These are phyloP conservation scores for Phytophthora aleatoria DNA, from an alignment of 352 stramenopile genomes.

Conservation along the genomic window DNA sequence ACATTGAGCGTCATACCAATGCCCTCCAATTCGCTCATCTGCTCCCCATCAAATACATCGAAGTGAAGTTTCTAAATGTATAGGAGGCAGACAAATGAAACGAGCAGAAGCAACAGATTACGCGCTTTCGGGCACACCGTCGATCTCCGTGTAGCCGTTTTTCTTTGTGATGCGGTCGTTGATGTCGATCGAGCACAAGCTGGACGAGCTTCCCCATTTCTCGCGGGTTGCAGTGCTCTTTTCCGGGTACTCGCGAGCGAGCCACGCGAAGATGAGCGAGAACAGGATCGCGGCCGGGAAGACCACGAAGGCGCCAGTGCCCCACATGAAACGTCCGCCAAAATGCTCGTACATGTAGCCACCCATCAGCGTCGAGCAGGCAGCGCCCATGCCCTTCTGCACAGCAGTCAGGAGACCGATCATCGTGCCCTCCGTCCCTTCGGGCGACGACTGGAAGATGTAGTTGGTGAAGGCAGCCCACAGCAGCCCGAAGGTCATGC, in stretches of 20 bases:
- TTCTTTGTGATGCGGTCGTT: constrained; percentile 36
- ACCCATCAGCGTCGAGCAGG: constrained; percentile 62
- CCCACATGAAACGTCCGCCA: constrained; percentile 66
- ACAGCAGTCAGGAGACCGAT: constrained; percentile 68
- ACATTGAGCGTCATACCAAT: too few species aligned
- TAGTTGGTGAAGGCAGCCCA: constrained; percentile 85
- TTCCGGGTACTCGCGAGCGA: constrained; percentile 43
- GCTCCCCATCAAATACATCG: too few species aligned
- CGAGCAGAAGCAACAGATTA: constrained; percentile 15
- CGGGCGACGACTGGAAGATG: constrained; percentile 64
- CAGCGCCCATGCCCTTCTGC: constrained; percentile 71
- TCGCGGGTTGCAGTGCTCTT: constrained; percentile 33
- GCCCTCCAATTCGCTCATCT: too few species aligned
- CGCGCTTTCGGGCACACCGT: constrained; percentile 18
- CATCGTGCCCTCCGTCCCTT: constrained; percentile 73
- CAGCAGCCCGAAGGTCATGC: constrained; percentile 69
- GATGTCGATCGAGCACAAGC: constrained; percentile 39
- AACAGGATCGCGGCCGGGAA: constrained; percentile 54
- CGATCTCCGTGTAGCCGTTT: constrained; percentile 31
- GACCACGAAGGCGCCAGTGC: constrained; percentile 48
- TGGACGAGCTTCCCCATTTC: constrained; percentile 37
- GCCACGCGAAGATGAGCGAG: constrained; percentile 49
- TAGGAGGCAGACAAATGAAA: constrained; percentile 9
- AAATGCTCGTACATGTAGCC: constrained; percentile 77
- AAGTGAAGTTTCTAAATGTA: background rate